Base-by-base conservation (phyloP, 257 asterid genomes). In the Penstemon barbatus region DNA sequence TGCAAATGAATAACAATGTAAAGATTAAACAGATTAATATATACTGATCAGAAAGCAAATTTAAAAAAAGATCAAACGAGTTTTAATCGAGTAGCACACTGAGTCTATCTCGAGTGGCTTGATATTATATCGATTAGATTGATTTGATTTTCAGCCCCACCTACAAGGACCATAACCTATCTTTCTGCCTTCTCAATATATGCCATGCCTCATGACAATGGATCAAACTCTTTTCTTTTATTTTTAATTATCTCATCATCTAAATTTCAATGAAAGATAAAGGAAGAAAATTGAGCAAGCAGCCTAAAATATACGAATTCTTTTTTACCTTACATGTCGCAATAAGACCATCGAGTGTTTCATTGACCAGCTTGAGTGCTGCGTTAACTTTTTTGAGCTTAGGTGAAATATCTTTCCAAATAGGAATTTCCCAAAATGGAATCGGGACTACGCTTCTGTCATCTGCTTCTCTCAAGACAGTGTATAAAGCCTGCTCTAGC, bases 371-470 rank as follows among this genome's bases (percentile, higher is more conserved):
- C 84, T 90, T 84, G 68, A 93, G 89, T 69, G 99, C 87, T 69
- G 87, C 72, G 50, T 89, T 87, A 72, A 93, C 97, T 78, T 85
- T 90, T 83, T 77, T 93, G 64, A 85, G 87, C 82, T 85, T 93
- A 1, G 96, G 99, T 19, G 99, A 93, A 70, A 93, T 77, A 78
- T 93, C 96, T 83, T 93, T 93, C 99, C 99, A 93, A 68, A 93
- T 79, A 53, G 99, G 99, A 77, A 93, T 84, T 80, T 93, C 96
- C 97, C 99, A 93, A 77, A 88, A 79, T 51, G 99, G 99, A 83
- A 93, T 90, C 4, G 97, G 99, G 9, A 96, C 83, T 52, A 87
- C 81, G 76, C 99, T 90, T 62, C 99, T 80, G 78, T 90, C 95
- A 78, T 93, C 99, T 9, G 99, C 97, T 79, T 93, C 99, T 71